Evolutionary conservation across 306 rosid genomes (phyloP).

Genomic region (Prunus kanzakura): DNA sequence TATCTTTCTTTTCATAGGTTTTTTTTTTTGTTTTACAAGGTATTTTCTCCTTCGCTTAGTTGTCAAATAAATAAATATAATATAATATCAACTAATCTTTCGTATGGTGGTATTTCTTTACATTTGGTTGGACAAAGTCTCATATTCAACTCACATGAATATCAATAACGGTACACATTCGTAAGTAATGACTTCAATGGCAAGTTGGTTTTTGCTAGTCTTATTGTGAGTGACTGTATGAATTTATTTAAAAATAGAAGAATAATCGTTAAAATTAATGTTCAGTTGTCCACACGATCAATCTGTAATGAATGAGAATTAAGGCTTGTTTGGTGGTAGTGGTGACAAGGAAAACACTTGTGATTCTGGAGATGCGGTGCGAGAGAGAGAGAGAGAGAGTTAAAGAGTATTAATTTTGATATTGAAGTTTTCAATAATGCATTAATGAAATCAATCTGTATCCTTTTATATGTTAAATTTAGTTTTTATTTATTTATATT

Average conservation of each 20-base stretch:
- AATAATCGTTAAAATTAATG: not conserved
- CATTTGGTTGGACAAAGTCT: too few species aligned
- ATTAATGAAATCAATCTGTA: not conserved
- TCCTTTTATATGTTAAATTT: not conserved
- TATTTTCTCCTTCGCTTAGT: not conserved
- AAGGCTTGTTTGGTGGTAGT: too few species aligned
- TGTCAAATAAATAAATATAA: too few species aligned
- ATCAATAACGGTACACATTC: too few species aligned
- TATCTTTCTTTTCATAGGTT: not conserved
- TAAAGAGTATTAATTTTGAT: not conserved
- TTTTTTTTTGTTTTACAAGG: not conserved
- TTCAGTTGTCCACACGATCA: not conserved
- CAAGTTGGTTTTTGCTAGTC: too few species aligned
- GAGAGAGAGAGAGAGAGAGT: not conserved
- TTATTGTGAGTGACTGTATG: too few species aligned
- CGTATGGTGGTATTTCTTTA: too few species aligned
- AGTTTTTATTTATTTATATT: too few species aligned
- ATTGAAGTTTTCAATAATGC: not conserved
- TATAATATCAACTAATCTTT: too few species aligned
- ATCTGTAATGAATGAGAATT: too few species aligned
- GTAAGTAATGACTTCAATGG: too few species aligned
- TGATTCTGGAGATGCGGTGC: not conserved
- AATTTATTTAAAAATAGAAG: not conserved
- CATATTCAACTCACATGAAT: too few species aligned
- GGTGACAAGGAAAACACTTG: not conserved